Percentiles rank a stretch among this genome's conserved stretches.
These are phyloP conservation scores for Cladosporium velox DNA, from an alignment of 2,329 filamentous ascomycete species.

Conservation along the genomic window DNA sequence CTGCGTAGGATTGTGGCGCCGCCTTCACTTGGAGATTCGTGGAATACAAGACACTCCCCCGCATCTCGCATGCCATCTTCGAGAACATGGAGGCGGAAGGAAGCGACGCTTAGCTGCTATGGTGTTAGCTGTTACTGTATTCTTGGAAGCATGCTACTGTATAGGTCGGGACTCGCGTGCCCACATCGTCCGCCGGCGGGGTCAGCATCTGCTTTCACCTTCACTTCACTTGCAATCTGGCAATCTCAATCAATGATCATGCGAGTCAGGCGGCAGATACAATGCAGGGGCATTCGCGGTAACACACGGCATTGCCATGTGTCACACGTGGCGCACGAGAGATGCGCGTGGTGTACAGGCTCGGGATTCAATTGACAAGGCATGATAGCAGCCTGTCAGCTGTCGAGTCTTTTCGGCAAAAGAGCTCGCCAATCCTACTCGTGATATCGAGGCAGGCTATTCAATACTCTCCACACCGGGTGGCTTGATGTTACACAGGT, in stretches of 20 bases:
- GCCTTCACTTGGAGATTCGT: conserved; percentile 9
- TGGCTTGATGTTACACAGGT: background rate
- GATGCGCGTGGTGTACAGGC: background rate
- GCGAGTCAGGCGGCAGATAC: background rate
- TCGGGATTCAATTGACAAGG: background rate
- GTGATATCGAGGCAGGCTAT: background rate
- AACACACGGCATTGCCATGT: conserved; percentile 3
- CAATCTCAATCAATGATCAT: background rate
- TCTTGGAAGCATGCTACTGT: background rate
- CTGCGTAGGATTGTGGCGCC: conserved; percentile 9
- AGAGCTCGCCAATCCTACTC: background rate
- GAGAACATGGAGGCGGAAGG: conserved; percentile 3
- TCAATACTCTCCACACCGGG: background rate
- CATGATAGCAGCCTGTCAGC: background rate
- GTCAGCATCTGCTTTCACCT: background rate
- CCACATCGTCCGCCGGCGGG: background rate
- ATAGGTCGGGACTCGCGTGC: background rate
- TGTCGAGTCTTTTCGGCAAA: background rate
- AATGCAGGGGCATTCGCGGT: background rate
- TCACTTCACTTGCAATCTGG: background rate
- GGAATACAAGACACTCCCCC: conserved; percentile 10
- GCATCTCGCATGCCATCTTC: conserved; percentile 6
- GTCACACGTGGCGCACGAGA: background rate
- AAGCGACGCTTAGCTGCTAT: background rate
- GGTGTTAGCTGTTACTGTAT: background rate